A percentile compares a stretch with the other conserved stretches of the same genome.
phyloP scores from a whole-genome alignment of 169 alveolate species.

The Besnoitia besnoiti region DNA sequence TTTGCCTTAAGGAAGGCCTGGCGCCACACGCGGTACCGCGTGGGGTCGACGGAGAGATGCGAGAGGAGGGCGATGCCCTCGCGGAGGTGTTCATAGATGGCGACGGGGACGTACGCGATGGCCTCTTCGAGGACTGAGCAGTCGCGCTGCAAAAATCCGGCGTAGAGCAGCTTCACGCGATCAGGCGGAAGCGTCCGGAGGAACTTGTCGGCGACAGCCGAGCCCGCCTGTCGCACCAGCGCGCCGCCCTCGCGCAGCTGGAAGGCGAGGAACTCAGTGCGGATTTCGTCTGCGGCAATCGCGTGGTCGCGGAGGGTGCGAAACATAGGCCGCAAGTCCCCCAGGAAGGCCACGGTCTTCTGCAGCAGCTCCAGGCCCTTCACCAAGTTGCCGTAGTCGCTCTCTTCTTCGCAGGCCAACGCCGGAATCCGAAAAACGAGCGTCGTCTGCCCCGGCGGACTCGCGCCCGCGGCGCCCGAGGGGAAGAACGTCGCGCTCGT shows the following conservation, averaged over 20 bases:
- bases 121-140: constrained; percentile 67
- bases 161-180: not conserved
- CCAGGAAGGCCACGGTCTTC: not conserved
- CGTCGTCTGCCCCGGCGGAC: not conserved
- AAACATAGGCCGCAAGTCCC: not conserved
- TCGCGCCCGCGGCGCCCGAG: not conserved
- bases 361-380: not conserved
- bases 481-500: not conserved
- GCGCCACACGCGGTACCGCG: constrained; percentile 42
- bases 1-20: constrained; percentile 39
- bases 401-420: not conserved
- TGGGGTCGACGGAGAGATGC: constrained; percentile 41
- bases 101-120: constrained; percentile 64
- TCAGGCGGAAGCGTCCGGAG: not conserved
- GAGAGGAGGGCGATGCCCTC: constrained; percentile 34
- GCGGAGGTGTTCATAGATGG: constrained; percentile 63
- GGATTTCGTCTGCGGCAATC: not conserved
- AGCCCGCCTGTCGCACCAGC: not conserved
- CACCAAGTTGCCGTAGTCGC: not conserved
- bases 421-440: not conserved
- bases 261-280: constrained; percentile 23
- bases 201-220: not conserved
- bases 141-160: constrained; percentile 59
- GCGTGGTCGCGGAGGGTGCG: not conserved
- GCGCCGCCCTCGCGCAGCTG: not conserved